These are phyloP conservation scores for Hevea brasiliensis DNA, from an alignment of 345 rosid genomes.

Conservation along the genomic window DNA sequence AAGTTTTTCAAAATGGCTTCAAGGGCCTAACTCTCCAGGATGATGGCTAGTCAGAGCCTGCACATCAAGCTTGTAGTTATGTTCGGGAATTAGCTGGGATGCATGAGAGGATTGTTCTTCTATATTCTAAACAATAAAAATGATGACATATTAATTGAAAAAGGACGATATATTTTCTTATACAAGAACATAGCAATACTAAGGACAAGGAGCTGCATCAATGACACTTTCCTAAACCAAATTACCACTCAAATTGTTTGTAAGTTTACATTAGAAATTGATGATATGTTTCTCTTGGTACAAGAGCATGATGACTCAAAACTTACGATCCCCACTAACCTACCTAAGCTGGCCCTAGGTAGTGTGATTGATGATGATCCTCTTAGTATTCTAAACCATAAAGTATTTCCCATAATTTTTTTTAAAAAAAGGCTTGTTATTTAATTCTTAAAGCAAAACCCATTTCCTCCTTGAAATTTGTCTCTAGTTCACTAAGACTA, in stretches of 20 bases:
- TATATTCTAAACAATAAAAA: slow-evolving; percentile 59
- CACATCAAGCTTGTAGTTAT: slow-evolving; percentile 92
- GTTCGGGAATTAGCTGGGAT: slow-evolving; percentile 84
- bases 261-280: neutral
- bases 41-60: slow-evolving; percentile 79
- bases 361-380: too few species aligned
- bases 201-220: neutral
- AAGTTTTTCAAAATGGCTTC: slow-evolving; percentile 2
- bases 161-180: neutral
- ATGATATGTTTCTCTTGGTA: neutral
- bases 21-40: slow-evolving; percentile 81
- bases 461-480: too few species aligned
- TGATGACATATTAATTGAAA: neutral
- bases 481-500: too few species aligned
- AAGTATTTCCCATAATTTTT: too few species aligned
- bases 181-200: neutral
- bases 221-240: too few species aligned
- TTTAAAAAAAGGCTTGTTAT: too few species aligned
- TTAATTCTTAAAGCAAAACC: too few species aligned
- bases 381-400: too few species aligned
- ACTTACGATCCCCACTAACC: too few species aligned
- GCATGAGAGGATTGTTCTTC: slow-evolving; percentile 72
- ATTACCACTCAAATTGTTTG: neutral
- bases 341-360: too few species aligned
- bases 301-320: too few species aligned